Evolutionary conservation across 352 stramenopile genomes (phyloP).

Genomic region (Globisporangium yorkense): DNA sequence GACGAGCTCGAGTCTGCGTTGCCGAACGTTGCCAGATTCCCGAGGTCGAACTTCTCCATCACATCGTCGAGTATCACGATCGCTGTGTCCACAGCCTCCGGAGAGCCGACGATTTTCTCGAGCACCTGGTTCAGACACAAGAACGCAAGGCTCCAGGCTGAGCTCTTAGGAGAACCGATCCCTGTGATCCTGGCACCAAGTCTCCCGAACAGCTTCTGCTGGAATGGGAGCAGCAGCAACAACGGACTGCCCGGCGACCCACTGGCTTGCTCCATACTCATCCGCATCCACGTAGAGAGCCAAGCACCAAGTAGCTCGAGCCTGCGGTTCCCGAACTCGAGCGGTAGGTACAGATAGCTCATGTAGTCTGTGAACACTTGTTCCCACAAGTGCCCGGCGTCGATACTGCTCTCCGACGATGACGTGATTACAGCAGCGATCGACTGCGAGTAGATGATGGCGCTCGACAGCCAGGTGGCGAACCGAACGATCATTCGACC

Average conservation of each 20-base stretch:
- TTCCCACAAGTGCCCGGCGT: slow-evolving; percentile 30
- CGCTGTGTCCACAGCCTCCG: slow-evolving; percentile 15
- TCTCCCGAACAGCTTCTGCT: slow-evolving; percentile 41
- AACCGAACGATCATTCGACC: slow-evolving; percentile 5
- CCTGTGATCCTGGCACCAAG: slow-evolving; percentile 4
- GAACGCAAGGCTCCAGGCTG: slow-evolving; percentile 28
- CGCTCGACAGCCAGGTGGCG: slow-evolving; percentile 12
- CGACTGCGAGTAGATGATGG: slow-evolving; percentile 17
- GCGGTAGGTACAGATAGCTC: slow-evolving; percentile 45
- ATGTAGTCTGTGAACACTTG: slow-evolving; percentile 33
- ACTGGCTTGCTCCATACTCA: slow-evolving; percentile 20
- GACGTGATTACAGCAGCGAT: slow-evolving; percentile 4
- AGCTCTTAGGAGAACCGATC: neutral
- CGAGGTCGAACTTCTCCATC: slow-evolving; percentile 30
- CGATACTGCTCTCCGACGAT: neutral
- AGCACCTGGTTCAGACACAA: slow-evolving; percentile 17
- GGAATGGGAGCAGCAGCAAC: slow-evolving; percentile 36
- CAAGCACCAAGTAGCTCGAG: slow-evolving; percentile 27
- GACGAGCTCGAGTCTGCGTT: slow-evolving; percentile 4
- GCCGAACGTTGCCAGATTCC: slow-evolving; percentile 22
- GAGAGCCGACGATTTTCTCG: slow-evolving; percentile 2
- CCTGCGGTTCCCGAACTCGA: slow-evolving; percentile 39
- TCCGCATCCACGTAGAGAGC: slow-evolving; percentile 43
- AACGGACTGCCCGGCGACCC: slow-evolving; percentile 9
- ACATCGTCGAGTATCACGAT: slow-evolving; percentile 29